Evolutionary conservation across 23 red algal genomes (phyloP).

Genomic region (Gracilariopsis chorda): DNA sequence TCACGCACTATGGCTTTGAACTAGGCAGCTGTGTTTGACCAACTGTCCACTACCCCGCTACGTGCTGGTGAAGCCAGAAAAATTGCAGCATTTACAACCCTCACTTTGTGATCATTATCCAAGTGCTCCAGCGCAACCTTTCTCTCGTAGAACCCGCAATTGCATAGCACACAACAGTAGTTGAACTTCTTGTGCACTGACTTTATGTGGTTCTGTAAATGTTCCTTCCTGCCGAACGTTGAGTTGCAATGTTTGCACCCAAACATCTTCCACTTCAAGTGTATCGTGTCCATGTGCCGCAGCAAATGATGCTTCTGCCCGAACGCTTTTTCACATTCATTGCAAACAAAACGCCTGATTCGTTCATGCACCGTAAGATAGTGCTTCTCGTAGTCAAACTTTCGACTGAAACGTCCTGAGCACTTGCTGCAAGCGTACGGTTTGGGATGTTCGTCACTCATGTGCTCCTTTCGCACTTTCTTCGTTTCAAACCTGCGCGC

Average conservation of each 20-base stretch:
- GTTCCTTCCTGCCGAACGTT: slow-evolving; percentile 27
- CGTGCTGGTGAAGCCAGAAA: too few relatives aligned
- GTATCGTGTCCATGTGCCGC: slow-evolving; percentile 48
- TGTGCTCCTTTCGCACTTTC: neutral
- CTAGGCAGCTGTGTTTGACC: too few relatives aligned
- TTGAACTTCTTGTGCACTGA: slow-evolving; percentile 21
- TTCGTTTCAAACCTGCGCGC: neutral
- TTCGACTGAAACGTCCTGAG: neutral
- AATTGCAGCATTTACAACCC: neutral
- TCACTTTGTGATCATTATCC: neutral
- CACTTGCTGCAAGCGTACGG: neutral
- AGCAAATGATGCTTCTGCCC: slow-evolving; percentile 65
- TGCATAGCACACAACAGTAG: neutral
- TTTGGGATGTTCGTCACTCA: neutral
- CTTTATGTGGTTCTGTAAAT: slow-evolving; percentile 24
- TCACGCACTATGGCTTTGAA: too few relatives aligned
- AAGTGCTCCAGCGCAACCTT: neutral
- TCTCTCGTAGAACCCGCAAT: neutral
- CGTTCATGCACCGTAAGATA: slow-evolving; percentile 32
- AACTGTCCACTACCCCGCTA: too few relatives aligned
- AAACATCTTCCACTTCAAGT: slow-evolving; percentile 34
- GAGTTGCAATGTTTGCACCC: neutral
- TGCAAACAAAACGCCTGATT: slow-evolving; percentile 39
- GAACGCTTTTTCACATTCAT: slow-evolving; percentile 27
- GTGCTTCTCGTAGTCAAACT: slow-evolving; percentile 51